These are phyloP conservation scores for Vitis riparia DNA, from an alignment of 164 flowering plant species.

Conservation along the genomic window DNA sequence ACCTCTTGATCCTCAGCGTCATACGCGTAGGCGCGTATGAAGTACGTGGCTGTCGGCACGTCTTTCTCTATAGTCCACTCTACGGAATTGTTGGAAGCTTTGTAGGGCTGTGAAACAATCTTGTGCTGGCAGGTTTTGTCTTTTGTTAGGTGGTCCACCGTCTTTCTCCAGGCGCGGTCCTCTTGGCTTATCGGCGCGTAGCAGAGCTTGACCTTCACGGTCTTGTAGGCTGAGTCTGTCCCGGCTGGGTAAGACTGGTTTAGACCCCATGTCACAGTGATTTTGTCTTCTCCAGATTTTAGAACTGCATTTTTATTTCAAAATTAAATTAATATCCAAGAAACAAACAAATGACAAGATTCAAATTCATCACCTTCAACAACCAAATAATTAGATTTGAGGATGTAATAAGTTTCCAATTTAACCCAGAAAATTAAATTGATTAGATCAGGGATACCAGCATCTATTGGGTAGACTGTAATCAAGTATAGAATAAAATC, in stretches of 20 bases:
- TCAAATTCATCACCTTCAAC: no score
- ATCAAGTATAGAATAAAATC: no score
- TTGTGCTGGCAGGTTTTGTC: slow-evolving; percentile 68
- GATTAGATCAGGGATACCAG: no score
- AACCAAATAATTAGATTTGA: no score
- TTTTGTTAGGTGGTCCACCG: slow-evolving; percentile 40
- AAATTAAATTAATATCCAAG: neutral
- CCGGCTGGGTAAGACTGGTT: slow-evolving; percentile 37
- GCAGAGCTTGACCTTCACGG: slow-evolving; percentile 60
- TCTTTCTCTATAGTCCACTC: slow-evolving; percentile 37
- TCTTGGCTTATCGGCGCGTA: slow-evolving; percentile 67
- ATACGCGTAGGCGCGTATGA: slow-evolving; percentile 53
- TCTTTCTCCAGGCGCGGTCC: slow-evolving; percentile 71
- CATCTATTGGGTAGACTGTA: no score
- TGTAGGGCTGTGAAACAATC: slow-evolving; percentile 40
- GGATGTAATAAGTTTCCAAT: no score
- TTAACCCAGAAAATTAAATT: no score
- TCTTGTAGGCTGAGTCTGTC: slow-evolving; percentile 43
- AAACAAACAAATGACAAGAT: neutral
- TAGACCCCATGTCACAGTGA: slow-evolving; percentile 53
- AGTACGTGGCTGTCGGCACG: slow-evolving; percentile 50
- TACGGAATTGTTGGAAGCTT: slow-evolving; percentile 17
- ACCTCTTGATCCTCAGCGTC: slow-evolving; percentile 30
- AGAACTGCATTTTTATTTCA: slow-evolving; percentile 39
- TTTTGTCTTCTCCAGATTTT: slow-evolving; percentile 48